A percentile compares a stretch with the other conserved stretches of the same genome.
Evolutionary conservation across 345 rosid species (phyloP).

Genomic region (Eucalyptus microcorys): DNA sequence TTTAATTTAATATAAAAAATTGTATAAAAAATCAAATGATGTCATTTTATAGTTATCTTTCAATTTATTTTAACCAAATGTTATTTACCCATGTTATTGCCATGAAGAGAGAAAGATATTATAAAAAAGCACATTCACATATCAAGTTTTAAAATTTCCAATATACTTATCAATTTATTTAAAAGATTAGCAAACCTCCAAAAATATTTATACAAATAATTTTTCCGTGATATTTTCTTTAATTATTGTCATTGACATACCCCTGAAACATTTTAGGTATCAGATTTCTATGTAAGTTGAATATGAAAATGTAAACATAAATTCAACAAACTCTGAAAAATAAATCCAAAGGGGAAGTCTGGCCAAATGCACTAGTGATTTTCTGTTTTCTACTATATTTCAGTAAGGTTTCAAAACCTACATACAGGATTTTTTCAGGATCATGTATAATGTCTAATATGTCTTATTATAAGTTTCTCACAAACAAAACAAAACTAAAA

Average conservation of each 20-base stretch:
- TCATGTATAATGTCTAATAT: neutral
- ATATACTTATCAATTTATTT: neutral
- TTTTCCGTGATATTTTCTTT: neutral
- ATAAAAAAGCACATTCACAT: neutral
- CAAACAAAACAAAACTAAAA: neutral
- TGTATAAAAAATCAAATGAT: too few relatives aligned
- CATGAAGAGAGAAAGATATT: neutral
- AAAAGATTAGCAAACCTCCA: neutral
- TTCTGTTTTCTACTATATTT: neutral
- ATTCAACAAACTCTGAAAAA: neutral
- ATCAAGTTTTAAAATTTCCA: too few relatives aligned
- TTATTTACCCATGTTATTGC: fast-evolving
- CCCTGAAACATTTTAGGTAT: neutral
- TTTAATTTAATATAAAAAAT: too few relatives aligned
- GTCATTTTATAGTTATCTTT: neutral
- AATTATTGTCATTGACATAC: neutral
- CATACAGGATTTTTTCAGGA: neutral
- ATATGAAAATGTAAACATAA: neutral
- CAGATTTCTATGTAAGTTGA: neutral
- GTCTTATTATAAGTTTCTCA: neutral
- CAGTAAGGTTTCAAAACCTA: neutral
- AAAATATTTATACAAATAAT: neutral
- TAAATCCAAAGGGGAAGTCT: neutral
- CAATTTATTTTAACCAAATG: too few relatives aligned
- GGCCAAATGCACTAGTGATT: neutral